Base-by-base conservation (phyloP, 2,329 filamentous ascomycete species). In the Paracorniculantispora psalliotae region DNA sequence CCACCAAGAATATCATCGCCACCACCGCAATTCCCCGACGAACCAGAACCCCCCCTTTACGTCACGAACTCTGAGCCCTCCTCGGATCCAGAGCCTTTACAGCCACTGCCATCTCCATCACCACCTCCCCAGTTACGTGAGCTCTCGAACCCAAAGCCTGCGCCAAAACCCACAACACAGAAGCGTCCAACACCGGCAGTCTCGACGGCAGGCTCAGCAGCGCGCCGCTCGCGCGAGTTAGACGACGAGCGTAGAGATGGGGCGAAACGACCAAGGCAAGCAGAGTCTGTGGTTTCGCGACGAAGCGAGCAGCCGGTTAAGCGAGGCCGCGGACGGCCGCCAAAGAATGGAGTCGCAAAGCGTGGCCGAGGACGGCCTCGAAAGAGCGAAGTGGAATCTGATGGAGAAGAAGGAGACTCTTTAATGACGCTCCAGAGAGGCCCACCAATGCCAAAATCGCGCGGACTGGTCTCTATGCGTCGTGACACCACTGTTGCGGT, bases 401-500 rank as follows among this genome's bases (percentile, higher is more conserved):
- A 61, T 30, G 73, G 75, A 9, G 70, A 71, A 13, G 67, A 71
- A 10, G 73, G 69, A 1, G 78, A 79, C 35, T 73, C 73, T 4
- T 60, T 69, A 0, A 62, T 72, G 12, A 73, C 75, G 8, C 70
- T 80, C 8, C 76, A 78, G 23, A 76, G 75, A n/a, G 77, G 78
- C 0, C 79, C 79, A 5, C 79, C 79, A 1, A 69, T 80, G 17
- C 79, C 79, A 44, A 79, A 75, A 64, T 71, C 73, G 35, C 76
- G 78, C 13, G 78, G 79, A 4, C 71, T 81, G 15, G 73, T 80
- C 44, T 78, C 78, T 48, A 67, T 75, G 59, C 74, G 77, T 43
- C 72, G 73, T 44, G 73, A 73, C 12, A 71, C 75, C 1, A 78
- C 83, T 58, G 75, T 73, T 26, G 75, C 80, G 62, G 76, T 79